These are phyloP conservation scores for Zygosaccharomyces sapae DNA, from an alignment of 1,139 yeast genomes.

Conservation along the genomic window DNA sequence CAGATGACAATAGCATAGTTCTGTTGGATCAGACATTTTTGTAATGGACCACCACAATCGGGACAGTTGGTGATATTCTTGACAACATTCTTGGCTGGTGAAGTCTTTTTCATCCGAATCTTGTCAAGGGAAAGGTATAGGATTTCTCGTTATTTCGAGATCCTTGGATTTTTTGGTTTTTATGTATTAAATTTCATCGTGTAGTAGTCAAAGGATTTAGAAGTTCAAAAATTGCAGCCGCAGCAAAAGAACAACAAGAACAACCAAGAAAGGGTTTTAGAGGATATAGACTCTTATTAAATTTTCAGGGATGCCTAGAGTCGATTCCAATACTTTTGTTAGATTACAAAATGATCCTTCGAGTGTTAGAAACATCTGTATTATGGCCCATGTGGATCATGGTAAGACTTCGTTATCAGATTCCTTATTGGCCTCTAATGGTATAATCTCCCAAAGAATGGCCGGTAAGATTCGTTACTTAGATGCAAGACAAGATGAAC, in stretches of 20 bases:
- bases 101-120: neutral
- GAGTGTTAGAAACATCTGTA: slow-evolving; percentile 82
- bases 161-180: too few relatives aligned
- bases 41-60: slow-evolving; percentile 30
- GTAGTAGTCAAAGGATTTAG: neutral
- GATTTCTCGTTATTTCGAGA: too few relatives aligned
- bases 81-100: neutral
- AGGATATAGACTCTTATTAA: neutral
- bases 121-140: neutral
- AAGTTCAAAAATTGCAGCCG: slow-evolving; percentile 1
- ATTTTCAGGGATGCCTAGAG: slow-evolving; percentile 31
- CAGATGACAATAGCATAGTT: slow-evolving; percentile 38
- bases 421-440: slow-evolving; percentile 88
- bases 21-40: slow-evolving; percentile 36
- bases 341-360: slow-evolving; percentile 66
- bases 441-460: slow-evolving; percentile 88
- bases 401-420: slow-evolving; percentile 96
- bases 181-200: too few relatives aligned
- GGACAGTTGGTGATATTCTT: slow-evolving; percentile 29
- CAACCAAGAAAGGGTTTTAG: neutral
- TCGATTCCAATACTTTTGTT: slow-evolving; percentile 59
- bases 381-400: slow-evolving; percentile 97
- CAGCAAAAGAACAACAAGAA: neutral
- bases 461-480: slow-evolving; percentile 93
- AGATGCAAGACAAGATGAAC: slow-evolving; percentile 95